Evolutionary conservation across 768 basidiomycete genomes (phyloP).

Genomic region (Termitomyces bulborhizus): DNA sequence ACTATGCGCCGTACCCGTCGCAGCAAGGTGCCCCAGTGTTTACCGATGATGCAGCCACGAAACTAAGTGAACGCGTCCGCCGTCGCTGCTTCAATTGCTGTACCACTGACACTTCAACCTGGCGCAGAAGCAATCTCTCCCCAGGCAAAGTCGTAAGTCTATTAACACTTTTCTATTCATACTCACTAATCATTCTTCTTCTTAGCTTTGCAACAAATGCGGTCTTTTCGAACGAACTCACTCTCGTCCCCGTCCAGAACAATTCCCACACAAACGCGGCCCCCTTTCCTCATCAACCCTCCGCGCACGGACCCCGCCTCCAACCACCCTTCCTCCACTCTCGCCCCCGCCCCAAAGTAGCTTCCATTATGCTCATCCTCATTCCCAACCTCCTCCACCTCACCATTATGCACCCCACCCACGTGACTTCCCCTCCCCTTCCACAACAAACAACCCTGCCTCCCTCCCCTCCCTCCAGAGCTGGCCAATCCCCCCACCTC

Average conservation of each 20-base stretch:
- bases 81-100: conserved; percentile 81
- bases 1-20: conserved; percentile 22
- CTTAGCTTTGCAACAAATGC: conserved; percentile 62
- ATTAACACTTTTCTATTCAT: background rate
- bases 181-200: conserved; percentile 19
- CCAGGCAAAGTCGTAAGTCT: conserved; percentile 68
- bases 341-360: background rate
- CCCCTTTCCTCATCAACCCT: conserved; percentile 51
- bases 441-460: no score
- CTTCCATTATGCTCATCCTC: background rate
- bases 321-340: background rate
- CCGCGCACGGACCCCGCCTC: background rate
- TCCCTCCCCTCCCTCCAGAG: background rate
- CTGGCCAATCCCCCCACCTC: background rate
- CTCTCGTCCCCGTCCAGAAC: conserved; percentile 70
- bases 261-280: conserved; percentile 76
- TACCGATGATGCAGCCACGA: conserved; percentile 78
- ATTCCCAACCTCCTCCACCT: background rate
- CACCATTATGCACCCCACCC: background rate
- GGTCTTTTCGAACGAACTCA: conserved; percentile 79
- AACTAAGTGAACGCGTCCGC: conserved; percentile 71
- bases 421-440: background rate
- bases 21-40: conserved; percentile 27
- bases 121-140: conserved; percentile 70
- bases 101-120: conserved; percentile 80